phyloP scores from a whole-genome alignment of 441 rosid genomes.

The Euphorbia schlechtendalii region DNA sequence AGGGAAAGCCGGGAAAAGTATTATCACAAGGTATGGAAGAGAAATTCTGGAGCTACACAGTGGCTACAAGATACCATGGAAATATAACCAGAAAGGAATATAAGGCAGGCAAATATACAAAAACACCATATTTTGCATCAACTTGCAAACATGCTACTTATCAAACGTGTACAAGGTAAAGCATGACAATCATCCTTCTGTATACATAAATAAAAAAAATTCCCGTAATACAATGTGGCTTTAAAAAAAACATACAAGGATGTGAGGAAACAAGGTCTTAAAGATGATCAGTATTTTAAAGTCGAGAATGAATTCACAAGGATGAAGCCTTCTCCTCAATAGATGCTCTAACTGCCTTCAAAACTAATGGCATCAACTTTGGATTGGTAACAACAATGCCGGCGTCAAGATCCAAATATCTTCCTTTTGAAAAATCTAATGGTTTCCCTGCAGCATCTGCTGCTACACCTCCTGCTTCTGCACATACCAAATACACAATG shows the following conservation, averaged over 20 bases:
- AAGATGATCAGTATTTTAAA: background rate
- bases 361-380: slow-evolving; percentile 66
- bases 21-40: too few relatives aligned
- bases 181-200: too few relatives aligned
- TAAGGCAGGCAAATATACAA: too few relatives aligned
- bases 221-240: background rate
- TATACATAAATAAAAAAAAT: too few relatives aligned
- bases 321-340: slow-evolving; percentile 51
- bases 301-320: slow-evolving; percentile 27
- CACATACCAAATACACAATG: slow-evolving; percentile 20
- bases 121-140: too few relatives aligned
- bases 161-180: too few relatives aligned
- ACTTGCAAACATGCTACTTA: too few relatives aligned
- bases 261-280: background rate
- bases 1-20: too few relatives aligned
- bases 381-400: slow-evolving; percentile 82
- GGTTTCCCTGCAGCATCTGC: slow-evolving; percentile 68
- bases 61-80: too few relatives aligned
- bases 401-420: slow-evolving; percentile 53
- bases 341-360: slow-evolving; percentile 78
- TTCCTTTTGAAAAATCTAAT: slow-evolving; percentile 79
- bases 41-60: too few relatives aligned
- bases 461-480: slow-evolving; percentile 94
- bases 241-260: background rate
- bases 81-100: too few relatives aligned